A percentile compares a stretch with the other conserved stretches of the same genome.
Evolutionary conservation across 2,329 filamentous ascomycete species (phyloP).

Genomic region (Penicillium sp.): DNA sequence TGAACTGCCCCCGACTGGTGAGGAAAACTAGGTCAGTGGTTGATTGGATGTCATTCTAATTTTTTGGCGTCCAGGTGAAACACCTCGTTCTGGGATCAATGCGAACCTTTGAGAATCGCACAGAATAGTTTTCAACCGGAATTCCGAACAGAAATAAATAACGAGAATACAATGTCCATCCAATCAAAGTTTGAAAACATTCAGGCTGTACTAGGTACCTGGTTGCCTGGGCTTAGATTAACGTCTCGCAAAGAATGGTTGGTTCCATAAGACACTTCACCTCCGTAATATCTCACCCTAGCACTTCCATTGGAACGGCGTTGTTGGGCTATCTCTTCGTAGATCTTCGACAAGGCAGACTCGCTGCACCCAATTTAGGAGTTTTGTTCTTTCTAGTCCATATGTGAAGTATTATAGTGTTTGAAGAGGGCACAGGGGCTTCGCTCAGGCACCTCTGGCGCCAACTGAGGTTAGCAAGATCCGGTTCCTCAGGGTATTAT

Average conservation of each 20-base stretch:
- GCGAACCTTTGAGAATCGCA: conserved; percentile 19
- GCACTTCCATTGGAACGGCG: too few species aligned
- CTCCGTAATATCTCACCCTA: background rate
- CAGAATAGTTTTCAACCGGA: background rate
- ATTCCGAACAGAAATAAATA: background rate
- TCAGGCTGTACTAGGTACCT: background rate
- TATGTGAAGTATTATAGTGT: too few species aligned
- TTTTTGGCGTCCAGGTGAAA: conserved; percentile 9
- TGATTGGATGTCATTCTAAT: conserved; percentile 27
- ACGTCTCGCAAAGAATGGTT: background rate
- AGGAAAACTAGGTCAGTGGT: conserved; percentile 40
- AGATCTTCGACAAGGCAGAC: too few species aligned
- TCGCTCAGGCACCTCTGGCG: background rate
- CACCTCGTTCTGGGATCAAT: conserved; percentile 11
- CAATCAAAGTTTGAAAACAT: background rate
- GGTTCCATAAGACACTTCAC: background rate
- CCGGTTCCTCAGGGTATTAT: too few species aligned
- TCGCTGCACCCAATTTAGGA: too few species aligned
- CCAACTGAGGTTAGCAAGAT: background rate
- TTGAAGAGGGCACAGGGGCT: background rate
- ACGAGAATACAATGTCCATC: background rate
- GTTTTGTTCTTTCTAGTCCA: too few species aligned
- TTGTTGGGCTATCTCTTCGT: too few species aligned
- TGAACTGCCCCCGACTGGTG: conserved; percentile 61
- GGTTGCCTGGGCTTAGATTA: background rate